Conservation (phyloP, 306 rosid genomes). For the Astragalus membranaceus region DNA sequence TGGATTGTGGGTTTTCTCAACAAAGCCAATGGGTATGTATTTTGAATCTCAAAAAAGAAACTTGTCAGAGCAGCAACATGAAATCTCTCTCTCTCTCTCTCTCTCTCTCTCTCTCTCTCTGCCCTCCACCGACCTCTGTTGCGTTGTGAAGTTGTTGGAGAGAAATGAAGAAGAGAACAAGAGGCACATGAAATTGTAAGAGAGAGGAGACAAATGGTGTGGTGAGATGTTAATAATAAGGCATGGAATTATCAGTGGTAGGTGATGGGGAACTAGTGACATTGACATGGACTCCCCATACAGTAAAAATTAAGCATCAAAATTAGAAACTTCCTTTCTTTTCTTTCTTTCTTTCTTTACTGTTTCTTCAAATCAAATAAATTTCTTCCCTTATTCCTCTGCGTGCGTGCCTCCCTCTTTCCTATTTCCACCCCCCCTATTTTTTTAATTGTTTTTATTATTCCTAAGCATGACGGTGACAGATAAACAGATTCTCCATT, state of each 20-base stretch:
- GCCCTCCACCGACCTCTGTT: neutral
- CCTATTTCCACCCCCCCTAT: neutral
- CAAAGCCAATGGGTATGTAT: slow-evolving; percentile 18
- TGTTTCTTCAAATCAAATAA: slow-evolving; percentile 70
- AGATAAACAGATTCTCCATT: slow-evolving; percentile 23
- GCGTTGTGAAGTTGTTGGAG: slow-evolving; percentile 19
- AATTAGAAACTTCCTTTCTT: slow-evolving; percentile 30
- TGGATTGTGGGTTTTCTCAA: slow-evolving; percentile 33
- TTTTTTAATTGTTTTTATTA: slow-evolving; percentile 4
- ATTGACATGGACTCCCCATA: slow-evolving; percentile 28
- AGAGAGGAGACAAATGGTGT: slow-evolving; percentile 22
- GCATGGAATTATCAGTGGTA: slow-evolving; percentile 69
- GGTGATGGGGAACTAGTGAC: slow-evolving; percentile 43
- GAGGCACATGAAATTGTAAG: slow-evolving; percentile 36
- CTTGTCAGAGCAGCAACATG: slow-evolving; percentile 12
- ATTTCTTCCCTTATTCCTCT: slow-evolving; percentile 32
- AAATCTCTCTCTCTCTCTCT: too few relatives aligned
- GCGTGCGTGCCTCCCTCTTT: neutral
- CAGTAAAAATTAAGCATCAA: slow-evolving; percentile 58
- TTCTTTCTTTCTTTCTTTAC: slow-evolving; percentile 62
- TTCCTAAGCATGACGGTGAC: slow-evolving; percentile 28
- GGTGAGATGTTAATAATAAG: slow-evolving; percentile 51
- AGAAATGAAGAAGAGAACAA: slow-evolving; percentile 34
- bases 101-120: too few relatives aligned
- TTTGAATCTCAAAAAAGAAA: slow-evolving; percentile 24